Conservation (phyloP, 331 rosid species). For the Pyrus hybrid region DNA sequence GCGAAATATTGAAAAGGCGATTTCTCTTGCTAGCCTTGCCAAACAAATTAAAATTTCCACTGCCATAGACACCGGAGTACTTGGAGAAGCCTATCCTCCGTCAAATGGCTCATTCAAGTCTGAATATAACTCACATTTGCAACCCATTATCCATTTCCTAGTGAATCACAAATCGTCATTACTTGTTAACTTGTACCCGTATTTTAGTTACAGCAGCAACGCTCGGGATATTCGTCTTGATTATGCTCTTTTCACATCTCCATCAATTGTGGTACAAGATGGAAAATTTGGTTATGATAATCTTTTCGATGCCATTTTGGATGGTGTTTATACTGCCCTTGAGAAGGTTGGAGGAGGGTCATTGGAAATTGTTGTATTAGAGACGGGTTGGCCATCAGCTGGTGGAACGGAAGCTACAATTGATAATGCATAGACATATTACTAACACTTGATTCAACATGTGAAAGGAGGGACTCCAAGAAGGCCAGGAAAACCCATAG, state of each 20-base stretch:
- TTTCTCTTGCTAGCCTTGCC: constrained; percentile 20
- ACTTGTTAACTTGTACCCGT: constrained; percentile 31
- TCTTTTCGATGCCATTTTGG: constrained; percentile 21
- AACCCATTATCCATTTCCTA: constrained; percentile 22
- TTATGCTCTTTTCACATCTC: too few relatives aligned
- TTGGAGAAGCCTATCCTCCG: constrained; percentile 22
- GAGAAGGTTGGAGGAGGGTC: constrained; percentile 28
- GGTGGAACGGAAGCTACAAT: constrained; percentile 14
- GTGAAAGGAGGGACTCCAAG: constrained; percentile 44
- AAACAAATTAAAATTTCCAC: constrained; percentile 40
- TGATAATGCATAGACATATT: constrained; percentile 39
- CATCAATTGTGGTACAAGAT: too few relatives aligned
- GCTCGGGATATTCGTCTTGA: too few relatives aligned
- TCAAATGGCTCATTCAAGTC: not conserved
- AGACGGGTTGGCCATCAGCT: constrained; percentile 17
- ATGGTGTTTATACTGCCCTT: constrained; percentile 38
- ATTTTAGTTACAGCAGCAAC: too few relatives aligned
- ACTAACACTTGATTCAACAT: constrained; percentile 26
- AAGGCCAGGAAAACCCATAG: constrained; percentile 21
- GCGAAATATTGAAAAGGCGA: constrained; percentile 33
- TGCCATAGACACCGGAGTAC: constrained; percentile 3
- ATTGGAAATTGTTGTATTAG: constrained; percentile 33
- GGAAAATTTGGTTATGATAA: too few relatives aligned
- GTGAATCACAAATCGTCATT: constrained; percentile 25
- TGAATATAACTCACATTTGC: constrained; percentile 16